Evolutionary conservation across 2,329 filamentous ascomycete genomes (phyloP), one percentile per base, ranked within the genome.

Genomic region (Fusarium falciforme): DNA sequence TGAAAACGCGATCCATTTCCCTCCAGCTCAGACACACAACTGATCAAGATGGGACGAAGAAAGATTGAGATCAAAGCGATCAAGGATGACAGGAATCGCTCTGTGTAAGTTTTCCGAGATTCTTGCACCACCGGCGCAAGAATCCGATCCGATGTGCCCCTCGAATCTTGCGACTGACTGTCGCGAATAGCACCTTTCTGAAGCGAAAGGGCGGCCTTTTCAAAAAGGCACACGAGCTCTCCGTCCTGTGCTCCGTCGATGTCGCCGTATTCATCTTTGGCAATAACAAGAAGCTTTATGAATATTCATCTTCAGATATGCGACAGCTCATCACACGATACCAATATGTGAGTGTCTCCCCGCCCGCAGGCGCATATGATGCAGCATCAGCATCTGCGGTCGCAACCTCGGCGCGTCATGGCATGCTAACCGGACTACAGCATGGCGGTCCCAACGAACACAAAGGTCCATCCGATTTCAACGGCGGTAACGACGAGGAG

Each of bases 61-160:
- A 99, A 99, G 91, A 99, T 99, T 83, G 96, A 98, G 88, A 98
- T 99, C 89, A 98, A 98, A 87, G 94, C 96, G 78, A 98, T 98
- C 89, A 98, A 98, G 86, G 95, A 98, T 91, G 95, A 98, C 85
- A 92, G 95, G 80, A 98, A 98, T 83, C 94, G 95, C 83, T 98
- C 95, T 80, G 95, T 98, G 95, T 98, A 94, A 85, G 94, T 88
- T 67, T 52, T n/a, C 55, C 38, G 10, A 35, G 5, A 14, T 17
- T 52, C 42, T 44, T 57, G 40, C 29, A 61, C 17, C 12, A 20
- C 63, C n/a, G 59, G 17, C 25, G 16, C 14, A 3, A 5, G 20
- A 44, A 25, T 25, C 12, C 14, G 16, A 40, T 44, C 49, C 36
- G n/a, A 31, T 16, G 14, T 42, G 38, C 59, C 20, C 42, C 49